A percentile compares a stretch with the other conserved stretches of the same genome.
Conservation (phyloP, 768 basidiomycete species). For the Hygrocybe punicea region DNA sequence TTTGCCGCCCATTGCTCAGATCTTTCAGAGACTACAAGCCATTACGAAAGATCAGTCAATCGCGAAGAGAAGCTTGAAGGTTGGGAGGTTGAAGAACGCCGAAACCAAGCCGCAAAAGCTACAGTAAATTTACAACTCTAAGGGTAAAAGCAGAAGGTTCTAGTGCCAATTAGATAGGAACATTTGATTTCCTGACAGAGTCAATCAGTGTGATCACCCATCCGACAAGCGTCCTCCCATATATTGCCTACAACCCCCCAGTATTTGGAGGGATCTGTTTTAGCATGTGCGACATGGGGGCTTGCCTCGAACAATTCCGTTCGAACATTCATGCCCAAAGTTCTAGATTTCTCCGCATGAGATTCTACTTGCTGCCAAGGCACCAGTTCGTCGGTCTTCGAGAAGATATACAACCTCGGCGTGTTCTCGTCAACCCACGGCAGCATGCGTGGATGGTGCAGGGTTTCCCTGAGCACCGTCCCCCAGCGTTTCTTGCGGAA, state of each 20-base stretch:
- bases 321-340: slow-evolving; percentile 33
- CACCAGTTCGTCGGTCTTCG: slow-evolving; percentile 42
- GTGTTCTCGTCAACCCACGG: slow-evolving; percentile 42
- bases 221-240: slow-evolving; percentile 27
- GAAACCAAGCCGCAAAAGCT: no score
- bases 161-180: no score
- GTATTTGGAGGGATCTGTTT: slow-evolving; percentile 41
- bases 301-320: slow-evolving; percentile 40
- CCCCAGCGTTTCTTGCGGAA: slow-evolving; percentile 23
- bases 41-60: no score
- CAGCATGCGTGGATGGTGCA: slow-evolving; percentile 31
- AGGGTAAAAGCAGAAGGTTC: no score
- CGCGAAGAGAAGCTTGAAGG: no score
- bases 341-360: slow-evolving; percentile 34
- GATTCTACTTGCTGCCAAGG: slow-evolving; percentile 34
- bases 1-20: no score
- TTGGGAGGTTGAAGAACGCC: no score
- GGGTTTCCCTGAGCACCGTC: slow-evolving; percentile 23
- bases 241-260: slow-evolving; percentile 39
- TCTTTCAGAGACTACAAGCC: no score
- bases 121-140: no score
- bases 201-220: no score
- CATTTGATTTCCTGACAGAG: no score
- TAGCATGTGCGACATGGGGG: slow-evolving; percentile 47
- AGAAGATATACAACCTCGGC: slow-evolving; percentile 47